Evolutionary conservation across 179 eudicot species (phyloP).

Genomic region (Silene noctiflora): DNA sequence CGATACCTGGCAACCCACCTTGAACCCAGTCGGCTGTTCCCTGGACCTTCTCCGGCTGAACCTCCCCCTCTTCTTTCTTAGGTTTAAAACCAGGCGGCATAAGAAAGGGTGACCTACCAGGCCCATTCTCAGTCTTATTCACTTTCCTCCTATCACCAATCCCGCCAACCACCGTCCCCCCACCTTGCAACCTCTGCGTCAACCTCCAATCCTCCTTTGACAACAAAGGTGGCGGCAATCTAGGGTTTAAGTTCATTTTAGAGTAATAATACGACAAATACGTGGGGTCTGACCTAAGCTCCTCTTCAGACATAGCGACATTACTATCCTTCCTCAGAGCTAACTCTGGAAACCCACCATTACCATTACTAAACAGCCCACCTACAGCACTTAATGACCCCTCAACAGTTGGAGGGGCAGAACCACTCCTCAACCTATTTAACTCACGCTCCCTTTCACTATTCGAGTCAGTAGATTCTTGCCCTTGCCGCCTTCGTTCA

Average conservation of each 20-base stretch:
- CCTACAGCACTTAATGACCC: conserved; percentile 87
- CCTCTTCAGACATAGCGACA: conserved; percentile 74
- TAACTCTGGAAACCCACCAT: conserved; percentile 52
- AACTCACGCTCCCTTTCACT: conserved; percentile 62
- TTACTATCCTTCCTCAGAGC: conserved; percentile 44
- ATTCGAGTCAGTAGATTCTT: conserved; percentile 2
- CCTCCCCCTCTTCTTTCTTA: conserved; percentile 72
- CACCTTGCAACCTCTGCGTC: conserved; percentile 86
- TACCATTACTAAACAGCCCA: conserved; percentile 50
- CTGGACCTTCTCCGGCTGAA: conserved; percentile 44
- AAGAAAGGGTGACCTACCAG: conserved; percentile 51
- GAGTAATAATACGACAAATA: conserved; percentile 83
- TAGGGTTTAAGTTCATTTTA: conserved; percentile 80
- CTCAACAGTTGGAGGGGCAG: conserved; percentile 96
- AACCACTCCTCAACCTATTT: conserved; percentile 75
- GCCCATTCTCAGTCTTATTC: conserved; percentile 54
- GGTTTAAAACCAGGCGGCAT: conserved; percentile 90
- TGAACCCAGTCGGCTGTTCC: conserved; percentile 83
- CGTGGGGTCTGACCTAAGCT: conserved; percentile 90
- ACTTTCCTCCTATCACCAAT: conserved; percentile 86
- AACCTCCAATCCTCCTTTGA: conserved; percentile 97
- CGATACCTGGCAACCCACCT: conserved; percentile 90
- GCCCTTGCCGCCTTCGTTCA: conserved; percentile 49
- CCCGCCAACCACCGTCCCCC: conserved; percentile 68
- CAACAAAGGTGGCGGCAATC: conserved; percentile 86